Evolutionary conservation across 108 stramenopile species (phyloP).

Genomic region (Bacterosira constricta): DNA sequence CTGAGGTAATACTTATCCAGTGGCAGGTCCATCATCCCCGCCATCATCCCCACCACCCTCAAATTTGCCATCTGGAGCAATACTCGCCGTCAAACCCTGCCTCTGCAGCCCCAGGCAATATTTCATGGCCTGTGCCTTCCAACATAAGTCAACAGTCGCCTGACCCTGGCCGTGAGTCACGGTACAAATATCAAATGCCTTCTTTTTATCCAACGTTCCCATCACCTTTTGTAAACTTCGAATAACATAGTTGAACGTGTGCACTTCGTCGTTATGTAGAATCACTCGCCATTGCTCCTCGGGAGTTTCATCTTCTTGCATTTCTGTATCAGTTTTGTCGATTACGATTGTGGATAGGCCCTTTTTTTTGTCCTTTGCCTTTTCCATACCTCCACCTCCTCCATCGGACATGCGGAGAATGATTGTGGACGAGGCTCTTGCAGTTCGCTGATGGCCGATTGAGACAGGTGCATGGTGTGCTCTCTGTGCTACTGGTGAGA

Average conservation of each 20-base stretch:
- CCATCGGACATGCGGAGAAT: slow-evolving; percentile 50
- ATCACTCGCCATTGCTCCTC: slow-evolving; percentile 91
- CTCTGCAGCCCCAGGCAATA: slow-evolving; percentile 87
- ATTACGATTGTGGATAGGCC: slow-evolving; percentile 69
- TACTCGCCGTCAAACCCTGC: slow-evolving; percentile 92
- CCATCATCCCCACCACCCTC: slow-evolving; percentile 77
- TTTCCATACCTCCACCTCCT: slow-evolving; percentile 53
- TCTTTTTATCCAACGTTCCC: slow-evolving; percentile 84
- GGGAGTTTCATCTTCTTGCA: slow-evolving; percentile 72
- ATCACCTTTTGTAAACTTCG: slow-evolving; percentile 86
- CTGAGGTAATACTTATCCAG: background rate
- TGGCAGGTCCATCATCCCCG: slow-evolving; percentile 27
- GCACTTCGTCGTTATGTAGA: slow-evolving; percentile 96
- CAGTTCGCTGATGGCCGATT: background rate
- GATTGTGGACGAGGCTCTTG: slow-evolving; percentile 8
- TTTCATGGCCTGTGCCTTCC: slow-evolving; percentile 92
- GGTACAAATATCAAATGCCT: slow-evolving; percentile 91
- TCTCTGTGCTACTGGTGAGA: slow-evolving; percentile 5
- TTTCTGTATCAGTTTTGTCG: slow-evolving; percentile 78
- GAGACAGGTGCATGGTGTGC: background rate
- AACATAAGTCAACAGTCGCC: slow-evolving; percentile 89
- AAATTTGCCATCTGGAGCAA: slow-evolving; percentile 90
- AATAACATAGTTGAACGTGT: slow-evolving; percentile 96
- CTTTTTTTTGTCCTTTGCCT: slow-evolving; percentile 62
- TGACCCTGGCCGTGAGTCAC: slow-evolving; percentile 92